Evolutionary conservation across 148 eudicot genomes (phyloP), one percentile per base, ranked within the genome.

Genomic region (Nyssa sinensis): DNA sequence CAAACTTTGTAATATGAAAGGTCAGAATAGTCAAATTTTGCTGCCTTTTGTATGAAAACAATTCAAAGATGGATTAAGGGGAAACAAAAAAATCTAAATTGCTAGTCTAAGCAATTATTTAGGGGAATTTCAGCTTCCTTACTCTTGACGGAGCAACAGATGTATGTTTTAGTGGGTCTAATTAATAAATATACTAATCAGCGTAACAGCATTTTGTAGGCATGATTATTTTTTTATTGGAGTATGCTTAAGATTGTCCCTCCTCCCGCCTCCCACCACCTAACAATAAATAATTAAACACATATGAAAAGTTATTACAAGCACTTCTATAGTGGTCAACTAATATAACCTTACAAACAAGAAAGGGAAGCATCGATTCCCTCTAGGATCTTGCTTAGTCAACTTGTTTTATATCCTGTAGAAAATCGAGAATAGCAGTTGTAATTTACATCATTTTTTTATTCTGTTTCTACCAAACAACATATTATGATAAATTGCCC

Each of bases 21-120:
- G 19, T 19, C 59, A 55, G 6, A 19, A 55, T 55, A 21, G 59
- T 55, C 6, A 55, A 55, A 55, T 5, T 1, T 21, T 37, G 44
- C 5, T 3, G 44, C 5, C 16, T 21, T 16, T 1, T 53, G 2
- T 5, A 53, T 19, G n/a, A n/a, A 53, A 2, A 25, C 61, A 70
- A 63, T 55, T 57, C 47, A 70, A 32, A 32, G 29, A 70, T 55
- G 73, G n/a, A n/a, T 55, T 19, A 55, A 55, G 21, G 59, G 24
- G 21, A 55, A 55, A 55, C 24, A 55, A 13, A 67, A 39, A 34
- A 25, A n/a, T 23, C 27, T 27, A 1, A 66, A 35, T 57, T 37
- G 41, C 29, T 59, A n/a, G 19, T 66, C 55, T 37, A 4, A 33
- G 7, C n/a, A 35, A 25, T 37, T 8, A 28, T 13, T 30, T 41